Conservation (phyloP, 1,139 yeast species). For the Debaryomyces fabryi region DNA sequence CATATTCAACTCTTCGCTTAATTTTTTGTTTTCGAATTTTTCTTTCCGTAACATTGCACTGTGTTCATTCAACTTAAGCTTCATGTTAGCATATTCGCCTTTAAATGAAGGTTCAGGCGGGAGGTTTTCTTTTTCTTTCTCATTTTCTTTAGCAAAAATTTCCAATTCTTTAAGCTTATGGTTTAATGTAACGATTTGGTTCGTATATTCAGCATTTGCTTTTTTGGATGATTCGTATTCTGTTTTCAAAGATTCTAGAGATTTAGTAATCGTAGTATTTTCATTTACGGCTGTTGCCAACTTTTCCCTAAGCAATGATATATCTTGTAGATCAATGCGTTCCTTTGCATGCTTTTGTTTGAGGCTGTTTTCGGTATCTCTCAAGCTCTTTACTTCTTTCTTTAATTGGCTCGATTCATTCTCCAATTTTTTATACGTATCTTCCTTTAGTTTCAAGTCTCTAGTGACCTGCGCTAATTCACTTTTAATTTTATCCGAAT, state of each 20-base stretch:
- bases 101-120: conserved; percentile 38
- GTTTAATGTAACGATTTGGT: conserved; percentile 28
- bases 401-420: conserved; percentile 18
- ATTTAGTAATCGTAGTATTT: conserved; percentile 18
- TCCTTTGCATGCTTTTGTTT: conserved; percentile 11
- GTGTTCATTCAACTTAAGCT: conserved; percentile 55
- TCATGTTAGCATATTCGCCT: conserved; percentile 53
- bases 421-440: conserved; percentile 10
- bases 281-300: conserved; percentile 14
- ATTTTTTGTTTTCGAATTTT: conserved; percentile 54
- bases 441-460: background rate
- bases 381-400: conserved; percentile 7
- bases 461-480: conserved; percentile 5
- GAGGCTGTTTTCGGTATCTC: background rate
- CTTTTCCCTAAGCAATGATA: conserved; percentile 16
- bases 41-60: conserved; percentile 55
- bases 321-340: conserved; percentile 10
- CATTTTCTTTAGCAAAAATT: conserved; percentile 17
- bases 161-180: conserved; percentile 27
- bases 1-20: conserved; percentile 60
- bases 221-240: conserved; percentile 40
- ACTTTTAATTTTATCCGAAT: background rate
- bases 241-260: conserved; percentile 26
- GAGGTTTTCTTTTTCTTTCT: conserved; percentile 39
- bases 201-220: conserved; percentile 30